Base-by-base conservation (phyloP, 129 eudicot species). In the Deinandra increscens region DNA sequence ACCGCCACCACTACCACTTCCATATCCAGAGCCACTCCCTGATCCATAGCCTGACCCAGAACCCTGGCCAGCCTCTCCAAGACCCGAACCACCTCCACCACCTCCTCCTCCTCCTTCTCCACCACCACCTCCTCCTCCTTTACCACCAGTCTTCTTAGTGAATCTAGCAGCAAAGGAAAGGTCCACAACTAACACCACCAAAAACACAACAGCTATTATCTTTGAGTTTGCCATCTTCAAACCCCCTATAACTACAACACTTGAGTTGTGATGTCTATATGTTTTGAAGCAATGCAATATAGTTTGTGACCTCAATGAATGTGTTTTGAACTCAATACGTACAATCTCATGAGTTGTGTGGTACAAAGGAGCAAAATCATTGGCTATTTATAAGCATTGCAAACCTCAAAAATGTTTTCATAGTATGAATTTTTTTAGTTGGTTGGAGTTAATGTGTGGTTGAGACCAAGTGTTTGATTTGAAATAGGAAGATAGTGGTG, bases 51-150 rank as follows among this genome's bases (percentile, higher is more conserved):
- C 87, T 7, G 79, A 71, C 54, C 87, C 81, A 22, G 19, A 64
- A 56, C 87, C 87, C 64, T 66, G 73, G 3, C 73, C 87, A 23
- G 37, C 37, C 43, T 75, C 81, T 41, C 76, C 80, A 39, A 26
- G 0, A 13, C 77, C 74, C 1, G 65, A 60, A 49, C 88, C 83
- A 22, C 78, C 84, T 3, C 83, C 86, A 0, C 86, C 84, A 0
- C n/a, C n/a, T n/a, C n/a, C n/a, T n/a, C n/a, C n/a, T n/a, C 84
- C 87, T 0, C 83, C 79, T 9, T 88, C 88, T 48, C 85, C 88
- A 0, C 84, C 82, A 11, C 87, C 85, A 0, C 85, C 88, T 0
- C 81, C 88, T 4, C 84, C 87, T 10, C 85, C 78, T 46, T 18
- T 33, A 56, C 88, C 86, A 34, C 60, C 54, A 0, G 20, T 29